Conservation (phyloP, 805 yeast genomes). For the Candida chauliodis region DNA sequence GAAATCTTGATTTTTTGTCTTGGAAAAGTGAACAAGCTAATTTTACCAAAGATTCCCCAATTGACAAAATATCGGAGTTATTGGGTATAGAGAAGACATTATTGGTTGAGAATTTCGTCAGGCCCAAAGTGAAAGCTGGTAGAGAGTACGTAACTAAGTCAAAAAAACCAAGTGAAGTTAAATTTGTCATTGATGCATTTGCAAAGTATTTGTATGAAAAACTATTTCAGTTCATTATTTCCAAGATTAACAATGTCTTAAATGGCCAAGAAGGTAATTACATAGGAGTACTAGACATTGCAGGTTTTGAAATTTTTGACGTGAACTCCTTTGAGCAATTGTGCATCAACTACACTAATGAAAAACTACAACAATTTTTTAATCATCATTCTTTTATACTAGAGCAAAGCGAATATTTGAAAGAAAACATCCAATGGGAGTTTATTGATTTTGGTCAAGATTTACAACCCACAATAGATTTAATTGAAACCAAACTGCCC, state of each 20-base stretch:
- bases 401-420: slow-evolving; percentile 57
- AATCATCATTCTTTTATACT: slow-evolving; percentile 60
- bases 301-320: slow-evolving; percentile 60
- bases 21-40: slow-evolving; percentile 74
- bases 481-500: slow-evolving; percentile 73
- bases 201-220: slow-evolving; percentile 85
- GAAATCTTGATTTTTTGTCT: slow-evolving; percentile 73
- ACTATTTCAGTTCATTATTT: slow-evolving; percentile 73
- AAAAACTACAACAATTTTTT: slow-evolving; percentile 57
- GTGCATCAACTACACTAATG: slow-evolving; percentile 60
- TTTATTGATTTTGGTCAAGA: slow-evolving; percentile 94
- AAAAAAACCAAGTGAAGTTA: slow-evolving; percentile 75
- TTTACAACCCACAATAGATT: slow-evolving; percentile 87
- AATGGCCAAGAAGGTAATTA: slow-evolving; percentile 27
- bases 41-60: slow-evolving; percentile 47
- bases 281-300: slow-evolving; percentile 59
- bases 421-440: slow-evolving; percentile 60
- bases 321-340: slow-evolving; percentile 58
- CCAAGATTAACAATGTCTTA: slow-evolving; percentile 68
- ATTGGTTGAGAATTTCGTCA: slow-evolving; percentile 55
- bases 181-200: slow-evolving; percentile 77
- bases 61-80: slow-evolving; percentile 52
- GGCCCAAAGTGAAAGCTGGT: slow-evolving; percentile 90
- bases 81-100: slow-evolving; percentile 59
- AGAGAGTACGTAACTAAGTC: slow-evolving; percentile 79